These are phyloP conservation scores for Takakia lepidozioides DNA, from an alignment of 225 moss, liverwort and hornwort species.

Conservation along the genomic window DNA sequence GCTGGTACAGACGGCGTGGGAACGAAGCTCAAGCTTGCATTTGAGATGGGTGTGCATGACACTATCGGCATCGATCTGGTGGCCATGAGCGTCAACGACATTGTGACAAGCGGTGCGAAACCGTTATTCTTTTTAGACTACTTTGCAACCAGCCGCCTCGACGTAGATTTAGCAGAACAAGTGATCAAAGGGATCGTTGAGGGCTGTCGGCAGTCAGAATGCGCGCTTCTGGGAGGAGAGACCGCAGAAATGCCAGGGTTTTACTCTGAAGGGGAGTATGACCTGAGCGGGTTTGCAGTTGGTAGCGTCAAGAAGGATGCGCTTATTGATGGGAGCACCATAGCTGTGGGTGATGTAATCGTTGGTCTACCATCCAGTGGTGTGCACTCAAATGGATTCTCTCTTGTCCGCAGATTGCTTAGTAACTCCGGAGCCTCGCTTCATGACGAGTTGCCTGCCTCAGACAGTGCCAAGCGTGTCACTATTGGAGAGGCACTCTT, in stretches of 20 bases:
- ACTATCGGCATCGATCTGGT: constrained; percentile 92
- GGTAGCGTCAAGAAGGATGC: constrained; percentile 88
- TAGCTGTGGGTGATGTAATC: constrained; percentile 52
- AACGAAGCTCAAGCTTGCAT: constrained; percentile 94
- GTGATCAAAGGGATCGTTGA: constrained; percentile 91
- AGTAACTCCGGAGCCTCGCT: constrained; percentile 59
- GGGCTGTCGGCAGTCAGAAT: constrained; percentile 79
- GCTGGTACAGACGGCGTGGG: constrained; percentile 96
- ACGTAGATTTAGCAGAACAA: constrained; percentile 91
- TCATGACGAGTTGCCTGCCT: constrained; percentile 48
- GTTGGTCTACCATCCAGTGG: constrained; percentile 34
- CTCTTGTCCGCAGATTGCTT: constrained; percentile 49
- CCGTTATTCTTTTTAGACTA: constrained; percentile 92
- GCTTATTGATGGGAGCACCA: constrained; percentile 69
- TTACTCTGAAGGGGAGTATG: constrained; percentile 77
- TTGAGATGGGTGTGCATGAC: constrained; percentile 72
- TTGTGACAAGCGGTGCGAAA: constrained; percentile 81
- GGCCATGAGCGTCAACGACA: constrained; percentile 98
- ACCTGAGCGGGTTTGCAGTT: constrained; percentile 85
- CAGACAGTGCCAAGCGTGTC: too few relatives aligned
- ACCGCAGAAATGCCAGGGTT: constrained; percentile 98
- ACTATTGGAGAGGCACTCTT: constrained; percentile 71
- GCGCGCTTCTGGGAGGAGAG: constrained; percentile 85
- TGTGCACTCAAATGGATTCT: constrained; percentile 47
- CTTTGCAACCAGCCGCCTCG: constrained; percentile 84